Evolutionary conservation across 1,139 yeast species (phyloP).

Genomic region (Lodderomyces parapsilosis): DNA sequence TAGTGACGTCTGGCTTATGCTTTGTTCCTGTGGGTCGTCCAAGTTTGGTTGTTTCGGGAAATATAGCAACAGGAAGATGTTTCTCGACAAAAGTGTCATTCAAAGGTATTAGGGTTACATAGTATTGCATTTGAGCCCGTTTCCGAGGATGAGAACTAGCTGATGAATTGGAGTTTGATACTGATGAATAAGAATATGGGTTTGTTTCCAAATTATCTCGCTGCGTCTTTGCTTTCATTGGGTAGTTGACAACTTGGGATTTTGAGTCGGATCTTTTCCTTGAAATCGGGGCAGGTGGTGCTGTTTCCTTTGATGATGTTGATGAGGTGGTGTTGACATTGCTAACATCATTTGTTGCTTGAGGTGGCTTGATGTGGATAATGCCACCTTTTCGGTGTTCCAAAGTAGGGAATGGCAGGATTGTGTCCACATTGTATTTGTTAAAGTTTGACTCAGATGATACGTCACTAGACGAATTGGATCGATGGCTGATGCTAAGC

Average conservation of each 20-base stretch:
- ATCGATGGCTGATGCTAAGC: slow-evolving; percentile 6
- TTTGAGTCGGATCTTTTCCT: slow-evolving; percentile 42
- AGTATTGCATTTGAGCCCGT: slow-evolving; percentile 40
- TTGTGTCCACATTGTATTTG: slow-evolving; percentile 2
- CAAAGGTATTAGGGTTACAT: slow-evolving; percentile 68
- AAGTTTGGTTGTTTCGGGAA: slow-evolving; percentile 79
- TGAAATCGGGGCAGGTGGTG: slow-evolving; percentile 10
- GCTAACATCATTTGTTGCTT: not conserved
- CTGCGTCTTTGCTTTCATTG: slow-evolving; percentile 12
- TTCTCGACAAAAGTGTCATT: slow-evolving; percentile 84
- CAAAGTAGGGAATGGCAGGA: slow-evolving; percentile 13
- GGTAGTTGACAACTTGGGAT: slow-evolving; percentile 27
- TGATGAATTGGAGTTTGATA: slow-evolving; percentile 8
- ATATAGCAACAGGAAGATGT: slow-evolving; percentile 72
- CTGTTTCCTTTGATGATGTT: slow-evolving; percentile 4
- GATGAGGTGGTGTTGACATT: slow-evolving; percentile 3
- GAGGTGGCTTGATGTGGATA: slow-evolving; percentile 9
- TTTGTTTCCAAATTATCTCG: not conserved
- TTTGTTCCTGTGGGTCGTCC: slow-evolving; percentile 85
- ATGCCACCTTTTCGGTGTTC: slow-evolving; percentile 12
- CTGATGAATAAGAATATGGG: slow-evolving; percentile 5
- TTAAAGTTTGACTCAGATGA: not conserved
- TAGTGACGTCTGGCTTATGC: slow-evolving; percentile 71
- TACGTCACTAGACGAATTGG: not conserved
- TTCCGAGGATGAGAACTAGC: slow-evolving; percentile 18